Evolutionary conservation across 768 basidiomycete species (phyloP).

Genomic region (Rubroboletus pulcherrimus): DNA sequence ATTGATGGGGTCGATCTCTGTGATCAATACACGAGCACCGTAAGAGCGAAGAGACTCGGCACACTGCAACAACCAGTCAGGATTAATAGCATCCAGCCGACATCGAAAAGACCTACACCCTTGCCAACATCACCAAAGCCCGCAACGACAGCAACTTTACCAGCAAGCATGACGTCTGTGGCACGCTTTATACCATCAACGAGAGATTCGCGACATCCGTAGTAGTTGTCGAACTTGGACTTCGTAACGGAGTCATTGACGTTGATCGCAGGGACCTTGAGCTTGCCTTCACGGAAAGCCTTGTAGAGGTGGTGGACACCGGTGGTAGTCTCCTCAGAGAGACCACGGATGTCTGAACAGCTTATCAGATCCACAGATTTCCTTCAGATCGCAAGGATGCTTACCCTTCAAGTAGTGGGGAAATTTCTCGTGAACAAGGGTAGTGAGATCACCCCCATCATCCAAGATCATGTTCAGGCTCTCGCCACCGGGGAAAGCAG

Average conservation of each 20-base stretch:
- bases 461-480: conserved; percentile 98
- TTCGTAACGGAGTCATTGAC: conserved; percentile 99
- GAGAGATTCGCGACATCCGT: conserved; percentile 98
- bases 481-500: conserved; percentile 81
- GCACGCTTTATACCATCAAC: conserved; percentile 99
- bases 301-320: conserved; percentile 99
- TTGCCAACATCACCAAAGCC: conserved; percentile 99
- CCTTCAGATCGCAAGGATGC: conserved; percentile 7
- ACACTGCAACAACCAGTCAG: conserved; percentile 53
- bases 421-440: conserved; percentile 93
- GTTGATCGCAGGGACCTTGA: conserved; percentile 98
- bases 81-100: not conserved
- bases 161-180: conserved; percentile 99
- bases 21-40: conserved; percentile 92
- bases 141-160: conserved; percentile 98
- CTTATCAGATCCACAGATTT: not conserved
- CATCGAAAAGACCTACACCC: conserved; percentile 62
- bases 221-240: conserved; percentile 98
- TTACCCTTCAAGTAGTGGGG: conserved; percentile 80
- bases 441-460: conserved; percentile 96
- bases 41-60: conserved; percentile 97
- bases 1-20: conserved; percentile 99
- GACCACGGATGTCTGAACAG: conserved; percentile 72
- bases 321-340: conserved; percentile 99
- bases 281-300: conserved; percentile 90